Base-by-base conservation (phyloP, 257 asterid genomes). In the Paraleonurus japonicus region DNA sequence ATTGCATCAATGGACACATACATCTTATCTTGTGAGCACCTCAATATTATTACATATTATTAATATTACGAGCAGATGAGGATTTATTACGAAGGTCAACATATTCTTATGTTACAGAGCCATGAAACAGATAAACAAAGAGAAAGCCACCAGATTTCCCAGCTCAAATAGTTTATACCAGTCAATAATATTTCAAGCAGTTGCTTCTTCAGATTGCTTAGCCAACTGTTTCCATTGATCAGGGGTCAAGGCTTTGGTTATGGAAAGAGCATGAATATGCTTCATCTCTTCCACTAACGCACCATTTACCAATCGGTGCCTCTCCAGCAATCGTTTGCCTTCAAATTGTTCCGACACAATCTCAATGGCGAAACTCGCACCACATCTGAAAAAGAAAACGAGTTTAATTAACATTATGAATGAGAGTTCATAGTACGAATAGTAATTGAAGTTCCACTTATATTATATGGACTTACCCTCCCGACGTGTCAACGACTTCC, bases 231-330 rank as follows among this genome's bases (percentile, higher is more conserved):
- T 83, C 96, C 97, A 88, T 74, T 90, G 96, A 65, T 80, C 89
- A 15, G 95, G 90, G 16, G 97, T 90, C 55, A 79, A 71, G 19
- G 96, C 97, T 77, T 90, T 92, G 0, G 95, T 83, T 54, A 92
- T 92, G 60, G 95, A 92, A 76, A 92, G 98, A 26, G 97, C 97
- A 33, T 92, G 97, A 61, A 92, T 90, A 41, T 88, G 85, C 57
- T 85, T 88, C 93, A 92, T 81, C 84, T 90, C 95, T 74, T 92
- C 98, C 0, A 33, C 81, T 51, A 92, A 62, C 7, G 98, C 95
- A 60, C 83, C 79, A 60, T 92, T 92, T 17, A 92, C 95, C 82
- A 88, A 76, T 23, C 98, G 79, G 79, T 92, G 98, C 90, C 97
- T 90, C 81, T 92, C 97, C 83, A 90, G 81, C 80, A 92, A 57